phyloP scores from a whole-genome alignment of 371 early-diverging fungal genomes.

The Mortierella sp. region DNA sequence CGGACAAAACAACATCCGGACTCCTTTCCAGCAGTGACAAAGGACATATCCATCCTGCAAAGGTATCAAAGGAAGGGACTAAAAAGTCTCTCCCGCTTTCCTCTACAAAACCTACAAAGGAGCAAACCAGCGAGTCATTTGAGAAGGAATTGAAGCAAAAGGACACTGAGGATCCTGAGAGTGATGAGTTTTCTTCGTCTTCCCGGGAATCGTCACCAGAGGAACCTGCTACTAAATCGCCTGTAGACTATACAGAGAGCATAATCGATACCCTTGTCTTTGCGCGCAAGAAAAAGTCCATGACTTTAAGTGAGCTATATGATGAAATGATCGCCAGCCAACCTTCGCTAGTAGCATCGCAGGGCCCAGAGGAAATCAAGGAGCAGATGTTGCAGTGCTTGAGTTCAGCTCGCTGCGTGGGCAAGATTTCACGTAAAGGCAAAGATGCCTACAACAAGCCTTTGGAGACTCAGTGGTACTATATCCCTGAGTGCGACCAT shows the following conservation, averaged over 20 bases:
- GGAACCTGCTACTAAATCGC: conserved; percentile 13
- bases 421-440: conserved; percentile 73
- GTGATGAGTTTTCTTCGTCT: conserved; percentile 3
- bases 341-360: conserved; percentile 35
- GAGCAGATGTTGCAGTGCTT: conserved; percentile 50
- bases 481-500: conserved; percentile 69
- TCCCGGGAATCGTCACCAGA: conserved; percentile 24
- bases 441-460: conserved; percentile 76
- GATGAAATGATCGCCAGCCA: conserved; percentile 54
- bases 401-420: conserved; percentile 56
- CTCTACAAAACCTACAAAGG: neutral
- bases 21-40: conserved; percentile 6
- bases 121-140: neutral
- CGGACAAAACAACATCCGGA: neutral
- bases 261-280: conserved; percentile 56
- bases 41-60: neutral
- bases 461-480: conserved; percentile 71
- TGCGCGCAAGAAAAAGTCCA: conserved; percentile 55
- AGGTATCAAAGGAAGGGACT: neutral
- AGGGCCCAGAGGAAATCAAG: conserved; percentile 43
- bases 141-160: neutral
- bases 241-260: conserved; percentile 54
- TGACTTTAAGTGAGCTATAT: conserved; percentile 50
- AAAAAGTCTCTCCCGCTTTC: neutral
- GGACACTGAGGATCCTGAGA: neutral